A percentile compares a stretch with the other conserved stretches of the same genome.
Evolutionary conservation across 805 yeast genomes (phyloP).

Genomic region (Kodamaea nitidulidarum): DNA sequence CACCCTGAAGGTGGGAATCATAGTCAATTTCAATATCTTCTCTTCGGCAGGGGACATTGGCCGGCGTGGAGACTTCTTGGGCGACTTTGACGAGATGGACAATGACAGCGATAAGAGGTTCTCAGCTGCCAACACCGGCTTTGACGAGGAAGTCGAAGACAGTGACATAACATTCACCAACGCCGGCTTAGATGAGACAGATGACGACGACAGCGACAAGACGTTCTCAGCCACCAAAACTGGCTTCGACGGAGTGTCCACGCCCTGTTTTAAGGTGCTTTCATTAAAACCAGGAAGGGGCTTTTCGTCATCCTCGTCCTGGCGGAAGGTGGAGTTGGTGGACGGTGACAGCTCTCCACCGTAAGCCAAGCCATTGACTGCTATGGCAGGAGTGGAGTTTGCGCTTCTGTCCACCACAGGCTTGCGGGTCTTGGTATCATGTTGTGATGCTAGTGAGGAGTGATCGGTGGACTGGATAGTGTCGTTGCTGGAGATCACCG

Average conservation of each 20-base stretch:
- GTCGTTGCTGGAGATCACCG: slow-evolving; percentile 25
- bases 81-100: slow-evolving; percentile 5
- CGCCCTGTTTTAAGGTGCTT: slow-evolving; percentile 2
- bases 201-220: slow-evolving; percentile 3
- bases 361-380: slow-evolving; percentile 14
- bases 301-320: slow-evolving; percentile 11
- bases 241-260: slow-evolving; percentile 1
- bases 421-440: slow-evolving; percentile 11
- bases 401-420: slow-evolving; percentile 5
- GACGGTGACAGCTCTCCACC: slow-evolving; percentile 16
- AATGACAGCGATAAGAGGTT: slow-evolving; percentile 3
- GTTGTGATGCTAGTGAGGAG: slow-evolving; percentile 21
- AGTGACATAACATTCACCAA: slow-evolving; percentile 5
- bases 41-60: slow-evolving; percentile 23
- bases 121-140: slow-evolving; percentile 3
- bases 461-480: slow-evolving; percentile 30
- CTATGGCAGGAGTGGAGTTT: slow-evolving; percentile 16
- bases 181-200: slow-evolving; percentile 4
- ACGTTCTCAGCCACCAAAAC: slow-evolving; percentile 4
- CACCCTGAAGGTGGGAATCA: slow-evolving; percentile 22
- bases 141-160: slow-evolving; percentile 1
- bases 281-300: slow-evolving; percentile 2
- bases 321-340: slow-evolving; percentile 17
- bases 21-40: slow-evolving; percentile 20
- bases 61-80: slow-evolving; percentile 13